These are phyloP conservation scores for Pseudocercospora eumusae DNA, from an alignment of 2,329 filamentous ascomycete species.

Conservation along the genomic window DNA sequence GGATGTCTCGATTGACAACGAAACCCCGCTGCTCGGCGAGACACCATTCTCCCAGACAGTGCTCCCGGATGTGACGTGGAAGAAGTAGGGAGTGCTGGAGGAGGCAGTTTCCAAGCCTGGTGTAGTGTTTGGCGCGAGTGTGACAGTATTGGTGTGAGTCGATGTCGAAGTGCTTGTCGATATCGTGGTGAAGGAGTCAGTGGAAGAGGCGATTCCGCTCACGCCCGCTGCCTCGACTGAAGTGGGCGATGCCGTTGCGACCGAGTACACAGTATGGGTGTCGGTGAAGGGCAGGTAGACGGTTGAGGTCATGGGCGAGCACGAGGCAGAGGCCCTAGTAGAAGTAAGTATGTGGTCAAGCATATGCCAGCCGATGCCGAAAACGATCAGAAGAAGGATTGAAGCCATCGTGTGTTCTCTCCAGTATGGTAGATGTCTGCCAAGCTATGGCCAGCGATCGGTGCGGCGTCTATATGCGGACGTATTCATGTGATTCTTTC, in stretches of 20 bases:
- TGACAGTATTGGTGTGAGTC: constrained; percentile 19
- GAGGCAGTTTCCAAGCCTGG: constrained; percentile 11
- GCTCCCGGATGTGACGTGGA: constrained; percentile 19
- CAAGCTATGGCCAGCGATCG: not conserved
- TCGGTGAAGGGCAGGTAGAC: constrained; percentile 33
- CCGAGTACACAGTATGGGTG: constrained; percentile 30
- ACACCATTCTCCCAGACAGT: constrained; percentile 35
- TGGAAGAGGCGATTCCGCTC: constrained; percentile 8
- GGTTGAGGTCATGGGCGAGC: constrained; percentile 28
- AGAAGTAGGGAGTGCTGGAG: constrained; percentile 14
- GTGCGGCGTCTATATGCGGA: not conserved
- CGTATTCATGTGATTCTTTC: not conserved
- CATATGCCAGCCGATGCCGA: constrained; percentile 29
- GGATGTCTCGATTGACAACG: constrained; percentile 29
- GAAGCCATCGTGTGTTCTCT: constrained; percentile 18
- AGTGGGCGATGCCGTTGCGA: constrained; percentile 13
- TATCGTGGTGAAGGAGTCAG: constrained; percentile 18
- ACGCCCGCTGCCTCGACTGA: constrained; percentile 11
- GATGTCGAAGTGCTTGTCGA: constrained; percentile 22
- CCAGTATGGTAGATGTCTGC: constrained; percentile 4
- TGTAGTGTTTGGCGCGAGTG: constrained; percentile 12
- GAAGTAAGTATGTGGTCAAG: constrained; percentile 35
- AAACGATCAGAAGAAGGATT: constrained; percentile 29
- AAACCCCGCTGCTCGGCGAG: constrained; percentile 31
- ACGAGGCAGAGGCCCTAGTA: constrained; percentile 35